Evolutionary conservation across 805 yeast species (phyloP).

Genomic region (Trichomonascus vanleenenianus): DNA sequence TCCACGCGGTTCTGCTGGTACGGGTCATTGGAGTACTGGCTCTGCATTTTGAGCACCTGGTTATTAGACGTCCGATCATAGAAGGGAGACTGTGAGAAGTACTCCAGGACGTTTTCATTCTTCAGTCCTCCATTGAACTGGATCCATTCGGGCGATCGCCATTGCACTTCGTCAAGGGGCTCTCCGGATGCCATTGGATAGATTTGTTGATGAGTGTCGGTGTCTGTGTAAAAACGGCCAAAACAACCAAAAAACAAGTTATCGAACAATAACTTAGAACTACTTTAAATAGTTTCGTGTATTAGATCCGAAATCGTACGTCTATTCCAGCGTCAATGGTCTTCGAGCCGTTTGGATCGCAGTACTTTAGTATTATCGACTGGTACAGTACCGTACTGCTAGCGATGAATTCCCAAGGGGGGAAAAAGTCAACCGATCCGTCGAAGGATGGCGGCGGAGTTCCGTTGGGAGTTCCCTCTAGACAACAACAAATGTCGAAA

Average conservation of each 20-base stretch:
- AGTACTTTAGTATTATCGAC: too few species aligned
- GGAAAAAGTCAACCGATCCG: too few species aligned
- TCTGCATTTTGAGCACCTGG: constrained; percentile 92
- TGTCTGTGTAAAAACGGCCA: not conserved
- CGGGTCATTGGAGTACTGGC: constrained; percentile 61
- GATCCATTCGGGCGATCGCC: constrained; percentile 98
- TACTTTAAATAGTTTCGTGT: too few species aligned
- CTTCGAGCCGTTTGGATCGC: too few species aligned
- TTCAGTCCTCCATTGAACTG: constrained; percentile 65
- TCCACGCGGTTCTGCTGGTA: constrained; percentile 27
- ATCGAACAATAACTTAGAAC: not conserved
- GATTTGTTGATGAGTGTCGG: not conserved
- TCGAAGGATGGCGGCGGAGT: too few species aligned
- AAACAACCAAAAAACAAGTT: not conserved
- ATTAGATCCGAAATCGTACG: too few species aligned
- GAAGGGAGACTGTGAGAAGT: constrained; percentile 90
- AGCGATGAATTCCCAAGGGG: too few species aligned
- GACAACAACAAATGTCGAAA: too few species aligned
- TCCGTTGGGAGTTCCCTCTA: too few species aligned
- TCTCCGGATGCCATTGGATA: constrained; percentile 14
- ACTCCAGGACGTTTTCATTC: constrained; percentile 86
- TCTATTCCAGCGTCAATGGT: too few species aligned
- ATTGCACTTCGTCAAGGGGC: constrained; percentile 77
- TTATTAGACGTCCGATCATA: constrained; percentile 91
- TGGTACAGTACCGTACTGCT: too few species aligned